Base-by-base conservation (phyloP, 176 grass and related monocot species). In the Aegilops speltoides region DNA sequence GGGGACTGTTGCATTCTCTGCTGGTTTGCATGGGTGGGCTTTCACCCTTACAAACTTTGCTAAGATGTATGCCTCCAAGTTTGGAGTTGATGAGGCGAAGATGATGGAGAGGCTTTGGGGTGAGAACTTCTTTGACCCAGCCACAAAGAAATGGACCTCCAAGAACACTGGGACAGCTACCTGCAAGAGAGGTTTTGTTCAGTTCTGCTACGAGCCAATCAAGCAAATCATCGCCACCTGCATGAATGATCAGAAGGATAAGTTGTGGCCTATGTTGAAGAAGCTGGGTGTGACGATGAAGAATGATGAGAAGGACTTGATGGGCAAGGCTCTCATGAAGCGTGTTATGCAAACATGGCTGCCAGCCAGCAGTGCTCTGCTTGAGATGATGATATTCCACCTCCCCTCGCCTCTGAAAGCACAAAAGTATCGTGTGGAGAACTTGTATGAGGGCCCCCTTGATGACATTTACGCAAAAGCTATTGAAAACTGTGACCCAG, bases 31-130 rank as follows among this genome's bases (percentile, higher is more conserved):
- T 0, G 94, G 89, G 14, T 97, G 94, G 94, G 94, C 91, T 38
- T 97, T 92, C 37, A 94, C 94, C 68, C 79, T 97, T 6, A 85
- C 94, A 13, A 94, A 71, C 76, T 97, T 97, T 80, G 91, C 94
- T 0, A 94, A 94, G 79, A 94, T 97, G 94, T 97, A 94, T 82
- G 94, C 94, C 1, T 84, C 94, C 5, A 97, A 97, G 64, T 97
- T 96, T 70, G 94, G 89, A 46, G 94, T 97, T 74, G 94, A 92
- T 82, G 94, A 94, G 73, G 12, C 68, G 1, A 97, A 97, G 79
- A 97, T 97, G 94, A 97, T 94, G 94, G 94, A 94, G 92, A 93
- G 91, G 74, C 91, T 97, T 0, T 97, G 94, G 89, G 94, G 91
- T 87, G 94, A 96, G 94, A 96, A 96, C 62, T 93, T 67, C 84